phyloP scores from a whole-genome alignment of 345 rosid species.

The Atalantia buxifolia region DNA sequence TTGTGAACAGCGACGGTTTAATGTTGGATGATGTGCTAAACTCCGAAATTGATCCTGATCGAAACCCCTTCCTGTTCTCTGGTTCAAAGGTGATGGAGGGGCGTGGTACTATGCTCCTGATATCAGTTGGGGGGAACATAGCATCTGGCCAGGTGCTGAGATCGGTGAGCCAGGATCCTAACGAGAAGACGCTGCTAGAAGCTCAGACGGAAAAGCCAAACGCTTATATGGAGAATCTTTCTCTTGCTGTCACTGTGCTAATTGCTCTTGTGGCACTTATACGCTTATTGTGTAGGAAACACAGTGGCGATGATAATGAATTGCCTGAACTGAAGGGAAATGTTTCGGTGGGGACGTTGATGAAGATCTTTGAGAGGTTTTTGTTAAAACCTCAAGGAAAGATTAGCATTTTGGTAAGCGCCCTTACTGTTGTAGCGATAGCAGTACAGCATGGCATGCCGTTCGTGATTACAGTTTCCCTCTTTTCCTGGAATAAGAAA shows the following conservation, averaged over 20 bases:
- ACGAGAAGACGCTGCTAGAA: conserved; percentile 8
- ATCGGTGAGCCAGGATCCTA: not conserved
- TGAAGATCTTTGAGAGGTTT: conserved; percentile 12
- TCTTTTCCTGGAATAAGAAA: conserved; percentile 6
- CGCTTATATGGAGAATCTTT: conserved; percentile 4
- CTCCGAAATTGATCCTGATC: not conserved
- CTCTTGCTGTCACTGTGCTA: conserved; percentile 14
- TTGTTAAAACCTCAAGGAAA: conserved; percentile 21
- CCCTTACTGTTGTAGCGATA: conserved; percentile 11
- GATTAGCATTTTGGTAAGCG: conserved; percentile 8
- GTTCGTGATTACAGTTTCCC: conserved; percentile 1
- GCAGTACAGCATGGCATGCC: conserved; percentile 21
- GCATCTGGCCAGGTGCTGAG: not conserved
- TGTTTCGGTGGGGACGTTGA: not conserved
- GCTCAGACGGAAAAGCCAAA: conserved; percentile 10
- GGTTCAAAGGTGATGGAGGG: conserved; percentile 25
- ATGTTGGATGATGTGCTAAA: conserved; percentile 10
- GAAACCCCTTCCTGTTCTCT: conserved; percentile 13
- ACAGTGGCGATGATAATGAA: not conserved
- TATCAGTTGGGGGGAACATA: not conserved
- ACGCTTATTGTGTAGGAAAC: not conserved
- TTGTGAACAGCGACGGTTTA: conserved; percentile 6
- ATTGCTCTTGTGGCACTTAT: conserved; percentile 11
- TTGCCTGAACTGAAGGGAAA: conserved; percentile 22
- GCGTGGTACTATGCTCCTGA: conserved; percentile 20